Base-by-base conservation (phyloP, 1,284 basidiomycete species). In the Naganishia liquefaciens region DNA sequence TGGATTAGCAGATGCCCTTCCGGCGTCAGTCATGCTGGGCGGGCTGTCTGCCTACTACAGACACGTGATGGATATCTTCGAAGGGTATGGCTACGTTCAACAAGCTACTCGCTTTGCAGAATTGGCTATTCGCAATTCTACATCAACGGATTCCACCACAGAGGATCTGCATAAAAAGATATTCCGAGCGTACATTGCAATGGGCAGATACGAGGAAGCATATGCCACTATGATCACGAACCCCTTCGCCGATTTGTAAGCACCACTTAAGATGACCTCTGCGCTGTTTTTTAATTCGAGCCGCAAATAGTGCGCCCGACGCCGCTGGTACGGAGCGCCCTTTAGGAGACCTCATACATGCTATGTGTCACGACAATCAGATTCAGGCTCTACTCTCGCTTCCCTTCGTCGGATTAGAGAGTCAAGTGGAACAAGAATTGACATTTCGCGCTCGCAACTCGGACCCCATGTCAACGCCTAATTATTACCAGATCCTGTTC, bases 361-460 rank as follows among this genome's bases (percentile, higher is more conserved):
- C 86, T 69, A 97, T 99, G 90, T 98, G 95, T 77, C 93, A 98
- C 76, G 86, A 89, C 57, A 85, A 89, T 70, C 86, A 90, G 62
- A 85, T 93, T 25, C 87, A 89, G 63, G 83, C 84, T 64, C 82
- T 99, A 19, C 86, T 94, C 75, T 81, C 86, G 13, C 88, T 93
- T 74, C 91, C 90, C 71, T 98, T 98, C 75, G 84, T 88, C 25
- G 91, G 88, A 0, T 83, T 95, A 69, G 86, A 89, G 65, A 86
- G 88, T 63, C 91, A 96, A 74, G 89, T 99, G 28, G 93, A 97
- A 80, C 87, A 86, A 60, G 87, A 89, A 21, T 82, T 99, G 53
- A 86, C 89, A 46, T 98, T 96, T 83, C 96, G 97, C 78, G 92
- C 93, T 11, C 86, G 94, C 68, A 96, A 98, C 77, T 89, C 88